phyloP scores from a whole-genome alignment of 495 filamentous ascomycete species.

The Articulospora tetracladia region DNA sequence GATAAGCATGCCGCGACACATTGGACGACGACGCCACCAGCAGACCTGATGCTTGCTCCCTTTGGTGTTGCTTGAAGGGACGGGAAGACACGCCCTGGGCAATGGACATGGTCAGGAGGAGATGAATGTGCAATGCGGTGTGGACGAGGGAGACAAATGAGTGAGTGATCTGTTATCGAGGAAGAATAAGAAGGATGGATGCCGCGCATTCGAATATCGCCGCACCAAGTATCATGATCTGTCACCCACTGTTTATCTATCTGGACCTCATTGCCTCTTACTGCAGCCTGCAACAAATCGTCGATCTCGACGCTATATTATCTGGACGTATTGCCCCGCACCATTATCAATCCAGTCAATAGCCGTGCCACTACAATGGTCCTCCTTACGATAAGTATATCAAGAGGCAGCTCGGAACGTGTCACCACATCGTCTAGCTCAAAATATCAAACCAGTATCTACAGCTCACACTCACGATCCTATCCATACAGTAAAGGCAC shows the following conservation, averaged over 20 bases:
- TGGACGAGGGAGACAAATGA: not conserved
- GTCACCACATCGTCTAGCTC: not conserved
- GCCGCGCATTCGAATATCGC: not conserved
- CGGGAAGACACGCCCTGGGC: not conserved
- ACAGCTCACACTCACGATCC: slow-evolving; percentile 4
- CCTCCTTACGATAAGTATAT: slow-evolving; percentile 2
- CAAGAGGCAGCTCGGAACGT: not conserved
- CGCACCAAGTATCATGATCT: not conserved
- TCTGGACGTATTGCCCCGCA: not conserved
- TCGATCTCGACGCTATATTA: not conserved
- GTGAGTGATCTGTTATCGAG: not conserved
- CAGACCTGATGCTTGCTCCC: not conserved
- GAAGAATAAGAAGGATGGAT: not conserved
- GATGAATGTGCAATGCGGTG: not conserved
- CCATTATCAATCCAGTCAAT: not conserved
- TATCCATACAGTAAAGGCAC: not conserved
- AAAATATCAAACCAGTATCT: not conserved
- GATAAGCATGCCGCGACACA: not conserved
- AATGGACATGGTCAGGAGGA: not conserved
- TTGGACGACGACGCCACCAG: not conserved
- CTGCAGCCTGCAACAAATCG: not conserved
- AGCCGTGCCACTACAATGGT: slow-evolving; percentile 2
- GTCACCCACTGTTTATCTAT: not conserved
- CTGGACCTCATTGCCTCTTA: not conserved
- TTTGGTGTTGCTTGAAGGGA: not conserved